Conservation (phyloP, 306 rosid genomes). For the Leucaena leucocephala region DNA sequence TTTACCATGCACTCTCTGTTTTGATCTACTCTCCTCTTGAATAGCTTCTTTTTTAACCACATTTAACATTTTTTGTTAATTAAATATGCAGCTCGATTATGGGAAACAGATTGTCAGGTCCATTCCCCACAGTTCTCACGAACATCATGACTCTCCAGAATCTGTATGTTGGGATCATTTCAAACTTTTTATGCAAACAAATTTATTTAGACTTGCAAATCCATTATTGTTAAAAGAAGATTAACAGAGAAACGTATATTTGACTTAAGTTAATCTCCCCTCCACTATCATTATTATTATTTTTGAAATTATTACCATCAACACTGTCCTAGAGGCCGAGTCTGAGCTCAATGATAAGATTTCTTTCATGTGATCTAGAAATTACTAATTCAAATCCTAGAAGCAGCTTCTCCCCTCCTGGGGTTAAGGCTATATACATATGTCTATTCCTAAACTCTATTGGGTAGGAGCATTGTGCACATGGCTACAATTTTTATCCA, state of each 20-base stretch:
- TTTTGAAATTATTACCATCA: not conserved
- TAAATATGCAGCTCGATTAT: not conserved
- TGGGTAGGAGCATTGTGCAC: no score
- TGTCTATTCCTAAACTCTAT: no score
- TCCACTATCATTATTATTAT: not conserved
- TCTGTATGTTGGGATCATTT: not conserved
- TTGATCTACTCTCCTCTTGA: not conserved
- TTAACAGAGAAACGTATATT: not conserved
- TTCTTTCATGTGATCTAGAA: no score
- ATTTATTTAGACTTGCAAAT: not conserved
- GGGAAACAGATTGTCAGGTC: constrained; percentile 3
- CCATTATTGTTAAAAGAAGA: not conserved
- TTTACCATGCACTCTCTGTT: not conserved
- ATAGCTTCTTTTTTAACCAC: not conserved
- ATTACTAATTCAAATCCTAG: no score
- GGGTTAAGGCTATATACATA: no score
- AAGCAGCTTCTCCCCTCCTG: no score
- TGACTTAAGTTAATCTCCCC: not conserved
- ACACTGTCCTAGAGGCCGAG: no score
- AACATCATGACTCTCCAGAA: not conserved
- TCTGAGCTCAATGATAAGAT: no score
- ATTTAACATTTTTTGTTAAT: not conserved
- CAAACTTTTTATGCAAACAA: not conserved
- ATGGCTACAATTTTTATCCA: no score
- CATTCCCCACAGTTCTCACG: not conserved